These are phyloP conservation scores for Arctostaphylos glauca DNA, from an alignment of 148 eudicot species.

Conservation along the genomic window DNA sequence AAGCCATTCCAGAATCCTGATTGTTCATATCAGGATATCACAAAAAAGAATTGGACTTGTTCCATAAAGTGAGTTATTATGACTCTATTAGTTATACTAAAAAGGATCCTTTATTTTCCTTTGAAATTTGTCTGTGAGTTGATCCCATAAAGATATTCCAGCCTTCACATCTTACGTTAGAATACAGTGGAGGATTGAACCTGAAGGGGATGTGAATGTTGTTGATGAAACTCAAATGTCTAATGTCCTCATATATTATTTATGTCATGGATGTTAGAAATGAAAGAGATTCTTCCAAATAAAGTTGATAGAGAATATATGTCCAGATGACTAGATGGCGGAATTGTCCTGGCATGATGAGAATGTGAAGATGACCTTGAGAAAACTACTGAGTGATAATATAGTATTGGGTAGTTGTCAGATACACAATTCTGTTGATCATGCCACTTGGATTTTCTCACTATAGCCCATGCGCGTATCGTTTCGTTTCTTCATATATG, in stretches of 20 bases:
- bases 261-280: neutral
- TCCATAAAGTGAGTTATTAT: neutral
- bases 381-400: neutral
- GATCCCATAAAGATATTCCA: neutral
- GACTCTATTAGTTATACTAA: neutral
- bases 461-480: neutral
- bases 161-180: neutral
- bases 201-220: neutral
- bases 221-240: neutral
- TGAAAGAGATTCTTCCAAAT: neutral
- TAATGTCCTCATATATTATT: neutral
- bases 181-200: neutral
- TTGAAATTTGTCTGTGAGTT: neutral
- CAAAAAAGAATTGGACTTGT: neutral
- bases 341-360: neutral
- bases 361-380: neutral
- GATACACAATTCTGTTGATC: neutral
- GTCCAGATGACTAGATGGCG: neutral
- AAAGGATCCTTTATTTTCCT: neutral
- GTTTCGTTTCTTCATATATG: neutral
- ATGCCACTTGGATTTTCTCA: neutral
- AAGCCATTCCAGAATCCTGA: neutral
- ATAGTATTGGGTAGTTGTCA: neutral
- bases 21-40: neutral
- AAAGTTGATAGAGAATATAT: neutral